phyloP scores from a whole-genome alignment of 23 red algal species.

The Gracilaria caudata region DNA sequence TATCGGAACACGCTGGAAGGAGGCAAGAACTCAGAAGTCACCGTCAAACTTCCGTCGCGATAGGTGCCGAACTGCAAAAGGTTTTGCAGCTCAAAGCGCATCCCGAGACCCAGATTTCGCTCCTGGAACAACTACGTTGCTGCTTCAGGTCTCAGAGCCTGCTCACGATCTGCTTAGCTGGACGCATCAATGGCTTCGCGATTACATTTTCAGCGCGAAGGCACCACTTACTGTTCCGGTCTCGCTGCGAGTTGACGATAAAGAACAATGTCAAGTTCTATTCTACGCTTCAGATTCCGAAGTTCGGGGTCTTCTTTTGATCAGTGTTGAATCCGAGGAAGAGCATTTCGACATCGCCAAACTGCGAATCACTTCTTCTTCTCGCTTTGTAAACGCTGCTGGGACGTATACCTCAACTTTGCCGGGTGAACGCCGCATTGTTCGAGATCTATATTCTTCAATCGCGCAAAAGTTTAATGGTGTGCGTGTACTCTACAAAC shows the following conservation, averaged over 20 bases:
- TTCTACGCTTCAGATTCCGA: constrained; percentile 4
- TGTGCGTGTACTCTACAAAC: constrained; percentile 15
- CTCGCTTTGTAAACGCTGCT: constrained; percentile 2
- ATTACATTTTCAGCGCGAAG: constrained; percentile 13
- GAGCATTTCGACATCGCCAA: background rate
- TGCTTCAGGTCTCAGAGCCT: background rate
- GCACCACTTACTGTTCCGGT: background rate
- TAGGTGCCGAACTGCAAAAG: background rate
- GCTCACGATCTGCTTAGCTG: background rate
- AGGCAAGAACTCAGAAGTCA: background rate
- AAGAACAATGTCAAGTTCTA: background rate
- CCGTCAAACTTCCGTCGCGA: background rate
- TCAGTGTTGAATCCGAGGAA: background rate
- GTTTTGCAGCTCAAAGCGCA: background rate
- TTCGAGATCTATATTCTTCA: constrained; percentile 1
- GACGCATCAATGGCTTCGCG: constrained; percentile 9
- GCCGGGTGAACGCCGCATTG: constrained; percentile 20
- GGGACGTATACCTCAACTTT: constrained; percentile 16
- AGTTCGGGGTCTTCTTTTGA: constrained; percentile 8
- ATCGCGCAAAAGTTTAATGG: background rate
- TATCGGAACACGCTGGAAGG: background rate
- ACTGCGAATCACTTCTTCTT: constrained; percentile 8
- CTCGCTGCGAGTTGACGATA: background rate
- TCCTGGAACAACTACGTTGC: constrained; percentile 20
- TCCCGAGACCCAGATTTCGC: background rate